phyloP scores from a whole-genome alignment of 2,329 filamentous ascomycete genomes.

The Ophiostoma pallidulum region DNA sequence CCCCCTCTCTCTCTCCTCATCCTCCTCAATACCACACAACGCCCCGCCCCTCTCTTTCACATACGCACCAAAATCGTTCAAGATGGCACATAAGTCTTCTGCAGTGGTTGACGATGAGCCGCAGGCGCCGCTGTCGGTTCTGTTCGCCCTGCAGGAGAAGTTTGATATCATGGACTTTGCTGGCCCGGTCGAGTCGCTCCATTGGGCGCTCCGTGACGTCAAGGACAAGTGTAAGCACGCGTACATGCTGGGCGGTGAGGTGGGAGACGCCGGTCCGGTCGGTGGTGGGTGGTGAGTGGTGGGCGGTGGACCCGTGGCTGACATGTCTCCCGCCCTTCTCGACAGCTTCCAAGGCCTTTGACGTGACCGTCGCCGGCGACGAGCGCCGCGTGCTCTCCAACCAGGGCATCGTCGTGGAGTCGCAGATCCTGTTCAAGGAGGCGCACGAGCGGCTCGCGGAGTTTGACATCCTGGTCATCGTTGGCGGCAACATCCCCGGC shows the following conservation, averaged over 20 bases:
- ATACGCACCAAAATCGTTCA: constrained; percentile 25
- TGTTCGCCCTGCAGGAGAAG: constrained; percentile 51
- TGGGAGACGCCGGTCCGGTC: no score
- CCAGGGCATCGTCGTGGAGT: constrained; percentile 60
- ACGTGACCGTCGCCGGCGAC: constrained; percentile 44
- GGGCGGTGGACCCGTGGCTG: background rate
- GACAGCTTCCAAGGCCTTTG: constrained; percentile 40
- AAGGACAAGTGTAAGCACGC: constrained; percentile 43
- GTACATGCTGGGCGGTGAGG: no score
- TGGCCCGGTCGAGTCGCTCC: constrained; percentile 44
- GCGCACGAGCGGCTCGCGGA: constrained; percentile 64
- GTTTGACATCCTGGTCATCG: constrained; percentile 70
- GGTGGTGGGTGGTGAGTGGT: background rate
- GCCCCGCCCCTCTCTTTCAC: background rate
- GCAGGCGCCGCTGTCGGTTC: constrained; percentile 46
- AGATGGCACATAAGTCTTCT: constrained; percentile 50
- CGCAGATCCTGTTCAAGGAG: constrained; percentile 70
- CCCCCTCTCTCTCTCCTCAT: background rate
- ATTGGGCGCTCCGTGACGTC: constrained; percentile 41
- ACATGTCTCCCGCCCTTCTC: background rate
- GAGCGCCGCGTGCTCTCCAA: constrained; percentile 46
- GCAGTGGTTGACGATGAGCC: constrained; percentile 48
- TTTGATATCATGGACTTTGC: constrained; percentile 52
- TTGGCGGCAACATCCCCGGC: constrained; percentile 58
- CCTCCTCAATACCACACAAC: background rate